phyloP scores from a whole-genome alignment of 495 filamentous ascomycete species.

The Talaromyces proteolyticus region DNA sequence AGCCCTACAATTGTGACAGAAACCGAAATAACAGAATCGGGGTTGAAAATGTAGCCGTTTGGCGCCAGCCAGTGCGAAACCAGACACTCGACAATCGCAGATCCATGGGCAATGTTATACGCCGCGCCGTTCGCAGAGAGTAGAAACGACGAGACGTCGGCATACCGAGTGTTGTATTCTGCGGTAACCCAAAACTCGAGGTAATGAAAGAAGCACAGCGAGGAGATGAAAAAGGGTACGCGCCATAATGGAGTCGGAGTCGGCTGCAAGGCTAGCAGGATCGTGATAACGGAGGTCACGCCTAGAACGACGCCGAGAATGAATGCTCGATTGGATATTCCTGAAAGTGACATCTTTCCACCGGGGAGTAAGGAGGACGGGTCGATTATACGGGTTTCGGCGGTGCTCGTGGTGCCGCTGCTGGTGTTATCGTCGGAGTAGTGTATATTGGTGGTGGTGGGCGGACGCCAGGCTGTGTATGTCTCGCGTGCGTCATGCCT shows the following conservation, averaged over 20 bases:
- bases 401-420: not conserved
- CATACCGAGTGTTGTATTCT: constrained; percentile 68
- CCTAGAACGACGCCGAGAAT: constrained; percentile 46
- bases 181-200: constrained; percentile 93
- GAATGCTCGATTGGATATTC: constrained; percentile 74
- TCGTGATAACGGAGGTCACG: constrained; percentile 33
- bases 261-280: constrained; percentile 25
- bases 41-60: constrained; percentile 22
- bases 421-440: constrained; percentile 5
- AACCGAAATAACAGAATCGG: too few relatives aligned
- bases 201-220: constrained; percentile 85
- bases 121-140: constrained; percentile 78
- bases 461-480: constrained; percentile 18
- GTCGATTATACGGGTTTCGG: constrained; percentile 8
- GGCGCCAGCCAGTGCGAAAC: constrained; percentile 49
- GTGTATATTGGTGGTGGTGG: constrained; percentile 5
- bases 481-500: not conserved
- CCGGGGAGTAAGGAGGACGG: constrained; percentile 28
- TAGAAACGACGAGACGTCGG: constrained; percentile 69
- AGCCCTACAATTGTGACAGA: constrained; percentile 58
- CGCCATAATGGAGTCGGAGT: constrained; percentile 67
- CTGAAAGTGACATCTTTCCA: constrained; percentile 64
- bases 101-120: constrained; percentile 76
- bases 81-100: constrained; percentile 66
- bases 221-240: constrained; percentile 68